These are phyloP conservation scores for Oldenlandia corymbosa DNA, from an alignment of 257 asterid genomes.

Conservation along the genomic window DNA sequence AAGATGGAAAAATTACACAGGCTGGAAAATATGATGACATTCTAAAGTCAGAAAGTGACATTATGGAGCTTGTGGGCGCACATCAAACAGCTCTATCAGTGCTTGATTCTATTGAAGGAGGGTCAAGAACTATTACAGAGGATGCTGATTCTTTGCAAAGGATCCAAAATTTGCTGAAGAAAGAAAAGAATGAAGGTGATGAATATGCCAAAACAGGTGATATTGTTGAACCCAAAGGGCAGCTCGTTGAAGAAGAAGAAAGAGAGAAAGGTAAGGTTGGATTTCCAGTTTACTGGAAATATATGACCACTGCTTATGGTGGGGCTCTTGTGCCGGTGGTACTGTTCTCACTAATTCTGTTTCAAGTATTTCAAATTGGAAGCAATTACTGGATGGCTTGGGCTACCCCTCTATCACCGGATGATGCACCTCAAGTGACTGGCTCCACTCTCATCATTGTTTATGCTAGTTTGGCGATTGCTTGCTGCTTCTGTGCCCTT, in stretches of 20 bases:
- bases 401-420: constrained; percentile 83
- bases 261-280: constrained; percentile 25
- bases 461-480: constrained; percentile 58
- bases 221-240: constrained; percentile 26
- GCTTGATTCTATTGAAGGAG: constrained; percentile 42
- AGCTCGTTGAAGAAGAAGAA: constrained; percentile 60
- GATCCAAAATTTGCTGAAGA: neutral
- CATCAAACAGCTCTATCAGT: constrained; percentile 15
- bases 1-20: neutral
- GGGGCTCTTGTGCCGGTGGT: constrained; percentile 74
- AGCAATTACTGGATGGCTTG: constrained; percentile 99
- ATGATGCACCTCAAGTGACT: constrained; percentile 44
- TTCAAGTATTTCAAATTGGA: constrained; percentile 73
- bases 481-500: constrained; percentile 59
- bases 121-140: constrained; percentile 8
- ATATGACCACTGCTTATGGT: constrained; percentile 65
- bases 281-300: constrained; percentile 70
- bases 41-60: constrained; percentile 26
- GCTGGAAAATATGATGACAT: neutral
- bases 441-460: constrained; percentile 59
- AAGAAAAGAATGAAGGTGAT: neutral
- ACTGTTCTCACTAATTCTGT: constrained; percentile 49
- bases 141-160: neutral
- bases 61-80: constrained; percentile 62
- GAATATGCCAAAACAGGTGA: neutral